Evolutionary conservation across 2,329 filamentous ascomycete genomes (phyloP).

Genomic region (Paracamarosporium sp.): DNA sequence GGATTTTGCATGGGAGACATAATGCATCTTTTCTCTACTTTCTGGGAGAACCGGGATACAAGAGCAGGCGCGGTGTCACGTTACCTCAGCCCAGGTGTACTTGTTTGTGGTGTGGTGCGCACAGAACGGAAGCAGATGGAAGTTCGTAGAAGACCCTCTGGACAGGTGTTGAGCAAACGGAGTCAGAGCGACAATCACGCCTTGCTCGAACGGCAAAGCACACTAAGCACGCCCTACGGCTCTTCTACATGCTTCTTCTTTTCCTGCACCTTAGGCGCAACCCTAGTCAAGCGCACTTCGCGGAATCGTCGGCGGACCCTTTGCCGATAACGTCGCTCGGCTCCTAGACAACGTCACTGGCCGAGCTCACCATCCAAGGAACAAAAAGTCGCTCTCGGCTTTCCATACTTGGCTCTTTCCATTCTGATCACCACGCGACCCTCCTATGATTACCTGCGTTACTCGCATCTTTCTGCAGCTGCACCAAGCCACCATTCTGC

Average conservation of each 20-base stretch:
- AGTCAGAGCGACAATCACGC: conserved; percentile 27
- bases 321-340: conserved; percentile 18
- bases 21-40: neutral
- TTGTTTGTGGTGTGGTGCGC: neutral
- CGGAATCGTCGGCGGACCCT: conserved; percentile 25
- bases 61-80: neutral
- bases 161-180: conserved; percentile 24
- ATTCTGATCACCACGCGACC: neutral
- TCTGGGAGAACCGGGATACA: neutral
- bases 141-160: conserved; percentile 22
- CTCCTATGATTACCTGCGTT: neutral
- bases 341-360: conserved; percentile 36
- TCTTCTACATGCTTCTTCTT: neutral
- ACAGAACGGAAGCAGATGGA: conserved; percentile 33
- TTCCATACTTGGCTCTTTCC: conserved; percentile 8
- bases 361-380: conserved; percentile 18
- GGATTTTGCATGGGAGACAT: neutral
- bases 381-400: conserved; percentile 27
- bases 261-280: neutral
- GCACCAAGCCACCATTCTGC: conserved; percentile 22
- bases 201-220: conserved; percentile 14
- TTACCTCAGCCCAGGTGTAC: neutral
- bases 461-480: conserved; percentile 17
- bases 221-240: conserved; percentile 3
- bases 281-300: neutral